A percentile compares a stretch with the other conserved stretches of the same genome.
Evolutionary conservation across 2,329 filamentous ascomycete genomes (phyloP).

Genomic region (Lizonia empirigonia): DNA sequence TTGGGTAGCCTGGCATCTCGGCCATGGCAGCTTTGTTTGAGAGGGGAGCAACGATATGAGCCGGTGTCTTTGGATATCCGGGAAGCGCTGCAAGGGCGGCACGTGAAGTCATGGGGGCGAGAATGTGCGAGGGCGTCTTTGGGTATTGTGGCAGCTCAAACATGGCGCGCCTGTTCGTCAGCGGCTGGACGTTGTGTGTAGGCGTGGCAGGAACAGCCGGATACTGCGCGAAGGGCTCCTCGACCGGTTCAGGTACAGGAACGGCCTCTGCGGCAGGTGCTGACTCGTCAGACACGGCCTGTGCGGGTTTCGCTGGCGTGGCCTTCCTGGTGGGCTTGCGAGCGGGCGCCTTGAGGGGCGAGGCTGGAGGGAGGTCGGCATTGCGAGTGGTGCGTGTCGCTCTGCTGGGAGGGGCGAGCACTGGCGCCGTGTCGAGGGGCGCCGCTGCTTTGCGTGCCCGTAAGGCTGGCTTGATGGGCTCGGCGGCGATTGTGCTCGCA

Average conservation of each 20-base stretch:
- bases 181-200: conserved; percentile 20
- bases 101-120: conserved; percentile 23
- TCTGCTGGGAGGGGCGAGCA: conserved; percentile 18
- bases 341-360: conserved; percentile 35
- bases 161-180: conserved; percentile 20
- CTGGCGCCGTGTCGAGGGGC: conserved; percentile 14
- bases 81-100: conserved; percentile 27
- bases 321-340: conserved; percentile 34
- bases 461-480: conserved; percentile 26
- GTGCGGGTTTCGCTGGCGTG: conserved; percentile 17
- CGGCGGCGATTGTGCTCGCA: conserved; percentile 16
- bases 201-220: conserved; percentile 28
- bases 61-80: conserved; percentile 33
- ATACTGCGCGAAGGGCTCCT: conserved; percentile 32
- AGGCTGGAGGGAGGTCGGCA: conserved; percentile 23
- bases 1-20: conserved; percentile 31
- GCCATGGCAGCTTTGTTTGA: conserved; percentile 22
- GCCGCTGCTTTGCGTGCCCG: conserved; percentile 28
- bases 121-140: conserved; percentile 31
- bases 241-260: conserved; percentile 14
- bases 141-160: conserved; percentile 28
- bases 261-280: not conserved
- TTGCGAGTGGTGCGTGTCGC: conserved; percentile 31
- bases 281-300: conserved; percentile 5
- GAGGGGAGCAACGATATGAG: conserved; percentile 29